Evolutionary conservation across 441 rosid species (phyloP), one percentile per base, ranked within the genome.

Genomic region (Mallotus japonicus): DNA sequence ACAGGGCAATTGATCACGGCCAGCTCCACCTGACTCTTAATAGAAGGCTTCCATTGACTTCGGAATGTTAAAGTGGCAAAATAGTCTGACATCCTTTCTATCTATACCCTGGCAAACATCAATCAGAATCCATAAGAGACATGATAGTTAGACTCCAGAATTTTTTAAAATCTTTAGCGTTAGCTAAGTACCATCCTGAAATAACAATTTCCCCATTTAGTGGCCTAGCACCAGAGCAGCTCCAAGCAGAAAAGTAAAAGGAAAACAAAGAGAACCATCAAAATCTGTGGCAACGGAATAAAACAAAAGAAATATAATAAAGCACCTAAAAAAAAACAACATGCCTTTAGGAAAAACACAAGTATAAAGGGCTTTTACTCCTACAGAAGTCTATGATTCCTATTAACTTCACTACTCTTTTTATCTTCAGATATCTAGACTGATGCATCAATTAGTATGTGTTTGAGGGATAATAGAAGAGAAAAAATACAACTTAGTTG

Each of bases 1-100:
- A 19, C 91, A 91, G 49, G 95, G 91, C 83, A 85, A 70, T 68
- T 95, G 98, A 86, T 95, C 98, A n/a, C 97, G 96, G 64, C 99
- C 98, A 55, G 97, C 99, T 85, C 97, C 87, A 66, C 99, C 99
- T 10, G 99, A 95, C 77, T 95, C 99, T 86, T 95, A 98, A 82
- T 95, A 95, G 80, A 95, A 93, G 72, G 92, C 84, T 85, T 95
- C 98, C 98, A 95, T 92, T 64, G 98, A 91, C 79, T 92, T 95
- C 16, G 99, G 99, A 65, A 93, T 80, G 80, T 95, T 91, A 58
- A 87, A 90, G 79, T 93, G 99, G 86, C 92, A 91, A 80, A 93
- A 98, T 77, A 93, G 74, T 83, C 98, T 87, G 67, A 93, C 99
- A 85, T 92, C 97, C 83, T 93, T 92, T 82, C 93, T 86, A 77